Evolutionary conservation across 75 land plant species (phyloP).

Genomic region (Selaginella tamariscina): DNA sequence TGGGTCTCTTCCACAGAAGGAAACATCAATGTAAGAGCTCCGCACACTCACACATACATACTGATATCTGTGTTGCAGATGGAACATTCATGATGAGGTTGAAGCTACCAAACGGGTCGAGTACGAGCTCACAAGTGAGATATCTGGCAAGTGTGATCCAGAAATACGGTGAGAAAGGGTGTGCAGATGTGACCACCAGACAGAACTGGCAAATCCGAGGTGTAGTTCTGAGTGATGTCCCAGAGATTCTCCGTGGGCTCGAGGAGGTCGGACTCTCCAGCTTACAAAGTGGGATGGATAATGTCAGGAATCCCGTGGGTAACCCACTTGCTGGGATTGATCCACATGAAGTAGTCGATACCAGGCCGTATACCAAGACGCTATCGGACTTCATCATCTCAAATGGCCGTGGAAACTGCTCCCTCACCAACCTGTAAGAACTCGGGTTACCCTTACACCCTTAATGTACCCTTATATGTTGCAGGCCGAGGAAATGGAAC

Average conservation of each 20-base stretch:
- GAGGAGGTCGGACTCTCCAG: constrained; percentile 66
- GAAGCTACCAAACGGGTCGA: constrained; percentile 94
- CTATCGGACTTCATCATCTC: constrained; percentile 59
- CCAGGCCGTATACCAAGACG: constrained; percentile 59
- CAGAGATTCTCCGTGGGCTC: constrained; percentile 64
- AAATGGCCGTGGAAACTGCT: constrained; percentile 53
- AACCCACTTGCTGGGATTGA: constrained; percentile 95
- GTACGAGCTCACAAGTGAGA: constrained; percentile 70
- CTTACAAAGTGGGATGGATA: constrained; percentile 99
- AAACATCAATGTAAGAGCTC: constrained; percentile 69
- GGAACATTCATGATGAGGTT: constrained; percentile 96
- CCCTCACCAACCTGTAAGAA: constrained; percentile 80
- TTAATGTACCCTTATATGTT: no score
- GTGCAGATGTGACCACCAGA: constrained; percentile 89
- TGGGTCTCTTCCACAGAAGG: constrained; percentile 89
- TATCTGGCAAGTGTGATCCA: constrained; percentile 61
- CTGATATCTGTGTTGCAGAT: constrained; percentile 25
- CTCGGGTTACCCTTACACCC: no score
- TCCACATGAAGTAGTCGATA: constrained; percentile 84
- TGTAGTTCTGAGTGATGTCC: constrained; percentile 72
- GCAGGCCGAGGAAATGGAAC: constrained; percentile 98
- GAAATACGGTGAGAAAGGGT: constrained; percentile 70
- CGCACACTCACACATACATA: not conserved
- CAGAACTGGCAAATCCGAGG: constrained; percentile 99
- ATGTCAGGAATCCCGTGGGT: constrained; percentile 90